phyloP scores from a whole-genome alignment of 805 yeast genomes.

The Metschnikowia lachancei region DNA sequence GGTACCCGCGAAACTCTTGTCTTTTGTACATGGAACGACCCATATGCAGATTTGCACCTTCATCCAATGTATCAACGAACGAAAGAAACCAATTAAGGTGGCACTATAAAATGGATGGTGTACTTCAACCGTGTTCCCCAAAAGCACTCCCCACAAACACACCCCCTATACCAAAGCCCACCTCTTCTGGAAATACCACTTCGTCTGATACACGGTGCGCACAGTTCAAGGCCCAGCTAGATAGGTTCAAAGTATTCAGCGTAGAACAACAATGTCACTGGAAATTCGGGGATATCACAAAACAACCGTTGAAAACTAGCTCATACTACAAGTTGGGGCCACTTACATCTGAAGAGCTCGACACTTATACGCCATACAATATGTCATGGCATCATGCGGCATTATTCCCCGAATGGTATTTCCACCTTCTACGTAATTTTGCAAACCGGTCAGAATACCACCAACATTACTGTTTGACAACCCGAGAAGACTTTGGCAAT shows the following conservation, averaged over 20 bases:
- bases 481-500: neutral
- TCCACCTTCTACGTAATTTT: conserved; percentile 3
- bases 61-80: too few species aligned
- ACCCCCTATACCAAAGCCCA: too few species aligned
- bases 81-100: too few species aligned
- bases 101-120: too few species aligned
- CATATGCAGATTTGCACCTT: too few species aligned
- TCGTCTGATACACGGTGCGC: conserved; percentile 1
- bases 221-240: conserved; percentile 4
- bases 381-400: conserved; percentile 1
- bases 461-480: conserved; percentile 1
- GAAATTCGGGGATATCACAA: neutral
- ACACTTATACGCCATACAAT: conserved; percentile 2
- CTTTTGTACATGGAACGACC: too few species aligned
- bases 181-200: too few species aligned
- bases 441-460: conserved; percentile 3
- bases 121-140: too few species aligned
- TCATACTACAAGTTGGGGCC: neutral
- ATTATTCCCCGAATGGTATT: conserved; percentile 8
- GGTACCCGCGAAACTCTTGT: too few species aligned
- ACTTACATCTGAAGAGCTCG: neutral
- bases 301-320: neutral
- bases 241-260: conserved; percentile 2
- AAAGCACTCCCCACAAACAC: too few species aligned
- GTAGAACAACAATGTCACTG: conserved; percentile 7